Base-by-base conservation (phyloP, 2,329 filamentous ascomycete genomes). In the Rhynchosporium secalis region DNA sequence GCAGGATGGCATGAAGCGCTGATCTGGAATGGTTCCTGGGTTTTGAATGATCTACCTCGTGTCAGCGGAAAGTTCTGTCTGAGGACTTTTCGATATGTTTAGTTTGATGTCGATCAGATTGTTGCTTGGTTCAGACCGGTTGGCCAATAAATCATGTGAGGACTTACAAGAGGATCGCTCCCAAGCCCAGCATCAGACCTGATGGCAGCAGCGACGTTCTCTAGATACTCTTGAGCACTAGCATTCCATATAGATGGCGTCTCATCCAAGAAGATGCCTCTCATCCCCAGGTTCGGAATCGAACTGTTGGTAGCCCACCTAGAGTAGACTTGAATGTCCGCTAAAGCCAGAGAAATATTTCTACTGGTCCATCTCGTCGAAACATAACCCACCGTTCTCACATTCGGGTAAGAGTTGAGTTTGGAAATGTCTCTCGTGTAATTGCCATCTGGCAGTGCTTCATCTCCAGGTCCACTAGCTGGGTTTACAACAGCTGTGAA, bases 181-280 rank as follows among this genome's bases (percentile, higher is more conserved):
- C 75, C 75, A 66, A 78, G 70, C 5, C 72, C 74, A 15, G 68
- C 55, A 12, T 67, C 68, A 7, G 62, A 63, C 62, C 72, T 75
- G 48, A 76, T 74, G 10, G 74, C 65, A 41, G 67, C 62, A 4
- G 72, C 74, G 41, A 78, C 58, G 10, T 72, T 70, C 60, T 74
- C 65, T 26, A 77, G 69, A 65, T 76, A 78, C 55, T 66, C 66
- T 60, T 73, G 66, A 28, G 71, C 66, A 40, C 66, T 62, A 56
- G 62, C 64, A 64, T 72, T 70, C 67, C 75, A 78, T 64, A 72
- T 59, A 55, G 76, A 72, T 9, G 77, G 77, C 48, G 76, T 78
- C 69, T 81, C 78, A 62, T 80, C 78, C 59, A 80, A 76, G 66
- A 81, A 80, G 62, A 81, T 79, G 29, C 78, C 78, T 60, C 72